Conservation (phyloP, 177 flowering plant species). For the Telopea speciosissima region DNA sequence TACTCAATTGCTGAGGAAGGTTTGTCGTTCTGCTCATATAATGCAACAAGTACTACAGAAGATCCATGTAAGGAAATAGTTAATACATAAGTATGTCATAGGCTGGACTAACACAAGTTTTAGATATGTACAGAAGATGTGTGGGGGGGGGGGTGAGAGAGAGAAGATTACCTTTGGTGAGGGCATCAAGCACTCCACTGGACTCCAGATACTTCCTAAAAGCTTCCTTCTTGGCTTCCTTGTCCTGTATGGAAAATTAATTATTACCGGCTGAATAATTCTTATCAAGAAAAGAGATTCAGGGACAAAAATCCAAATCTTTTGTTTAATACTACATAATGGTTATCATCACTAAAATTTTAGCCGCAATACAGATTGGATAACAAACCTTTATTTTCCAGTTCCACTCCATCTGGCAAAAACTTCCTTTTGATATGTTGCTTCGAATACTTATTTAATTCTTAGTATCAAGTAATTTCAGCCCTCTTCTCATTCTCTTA, state of each 20-base stretch:
- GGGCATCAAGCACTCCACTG: slow-evolving; percentile 86
- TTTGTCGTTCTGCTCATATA: slow-evolving; percentile 89
- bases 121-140: not conserved
- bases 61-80: slow-evolving; percentile 5
- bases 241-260: slow-evolving; percentile 45
- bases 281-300: not conserved
- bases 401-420: not conserved
- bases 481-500: not conserved
- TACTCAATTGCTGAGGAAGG: slow-evolving; percentile 89
- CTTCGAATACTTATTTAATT: not conserved
- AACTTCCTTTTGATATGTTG: not conserved
- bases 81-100: not conserved
- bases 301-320: not conserved
- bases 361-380: not conserved
- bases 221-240: slow-evolving; percentile 93
- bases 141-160: not conserved
- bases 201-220: slow-evolving; percentile 88
- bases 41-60: slow-evolving; percentile 70
- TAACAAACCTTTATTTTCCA: not conserved
- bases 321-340: not conserved
- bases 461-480: not conserved
- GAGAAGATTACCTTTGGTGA: slow-evolving; percentile 64
- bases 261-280: not conserved
- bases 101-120: not conserved
- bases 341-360: not conserved